A percentile compares a stretch with the other conserved stretches of the same genome.
These are phyloP conservation scores for Pseudocercospora musae DNA, from an alignment of 2,329 filamentous ascomycete species.

Conservation along the genomic window DNA sequence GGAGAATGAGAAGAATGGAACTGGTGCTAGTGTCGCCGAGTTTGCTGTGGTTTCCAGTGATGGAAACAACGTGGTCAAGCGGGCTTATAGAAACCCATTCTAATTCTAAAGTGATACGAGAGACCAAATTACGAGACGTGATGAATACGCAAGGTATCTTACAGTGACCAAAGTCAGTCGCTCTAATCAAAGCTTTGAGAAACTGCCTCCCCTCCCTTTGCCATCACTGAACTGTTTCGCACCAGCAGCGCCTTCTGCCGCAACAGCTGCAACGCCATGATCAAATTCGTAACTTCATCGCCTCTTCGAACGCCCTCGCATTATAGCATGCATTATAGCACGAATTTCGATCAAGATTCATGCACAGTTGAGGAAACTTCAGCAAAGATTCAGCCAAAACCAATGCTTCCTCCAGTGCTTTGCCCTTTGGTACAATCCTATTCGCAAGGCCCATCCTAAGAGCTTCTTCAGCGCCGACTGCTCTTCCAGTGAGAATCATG, in stretches of 20 bases:
- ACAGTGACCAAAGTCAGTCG: background rate
- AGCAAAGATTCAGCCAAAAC: constrained; percentile 48
- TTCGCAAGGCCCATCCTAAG: constrained; percentile 53
- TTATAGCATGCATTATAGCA: constrained; percentile 52
- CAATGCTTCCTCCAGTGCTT: constrained; percentile 49
- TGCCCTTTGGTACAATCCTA: constrained; percentile 51
- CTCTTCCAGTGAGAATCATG: constrained; percentile 55
- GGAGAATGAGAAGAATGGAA: constrained; percentile 31
- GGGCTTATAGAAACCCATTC: background rate
- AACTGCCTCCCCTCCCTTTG: constrained; percentile 40
- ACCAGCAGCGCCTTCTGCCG: constrained; percentile 43
- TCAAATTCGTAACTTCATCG: constrained; percentile 49
- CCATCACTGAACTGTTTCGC: constrained; percentile 42
- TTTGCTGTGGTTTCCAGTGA: constrained; percentile 33
- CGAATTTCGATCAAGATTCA: constrained; percentile 50
- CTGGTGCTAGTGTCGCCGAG: constrained; percentile 53
- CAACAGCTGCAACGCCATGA: constrained; percentile 43
- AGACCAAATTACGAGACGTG: background rate
- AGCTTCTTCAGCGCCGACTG: constrained; percentile 50
- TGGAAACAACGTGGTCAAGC: constrained; percentile 11
- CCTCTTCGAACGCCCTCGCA: constrained; percentile 50
- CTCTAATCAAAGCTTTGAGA: constrained; percentile 16
- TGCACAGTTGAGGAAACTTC: constrained; percentile 51
- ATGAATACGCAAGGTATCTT: background rate
- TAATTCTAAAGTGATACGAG: background rate